These are phyloP conservation scores for Nematocida sp. DNA, from an alignment of 371 early-diverging fungal genomes.

Conservation along the genomic window DNA sequence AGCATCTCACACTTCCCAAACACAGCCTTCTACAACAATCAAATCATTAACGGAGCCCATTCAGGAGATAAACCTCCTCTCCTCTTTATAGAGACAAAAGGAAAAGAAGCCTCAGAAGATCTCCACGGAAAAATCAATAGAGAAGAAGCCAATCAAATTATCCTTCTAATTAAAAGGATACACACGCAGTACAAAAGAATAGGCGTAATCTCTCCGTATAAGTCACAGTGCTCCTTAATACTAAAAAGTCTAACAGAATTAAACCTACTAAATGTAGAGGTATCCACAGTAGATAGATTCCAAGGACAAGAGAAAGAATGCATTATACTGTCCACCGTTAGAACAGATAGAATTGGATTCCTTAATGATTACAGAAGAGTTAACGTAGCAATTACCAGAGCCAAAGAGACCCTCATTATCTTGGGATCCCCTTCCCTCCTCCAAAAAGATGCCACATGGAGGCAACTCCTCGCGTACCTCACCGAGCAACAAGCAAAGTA, in stretches of 20 bases:
- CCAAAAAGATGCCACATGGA: conserved; percentile 30
- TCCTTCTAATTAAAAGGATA: not conserved
- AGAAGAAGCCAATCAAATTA: conserved; percentile 15
- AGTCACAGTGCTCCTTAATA: conserved; percentile 89
- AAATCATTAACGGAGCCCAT: conserved; percentile 20
- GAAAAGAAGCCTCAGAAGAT: conserved; percentile 26
- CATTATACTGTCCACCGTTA: conserved; percentile 79
- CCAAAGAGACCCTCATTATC: conserved; percentile 78
- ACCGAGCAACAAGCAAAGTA: conserved; percentile 3
- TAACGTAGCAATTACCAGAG: conserved; percentile 88
- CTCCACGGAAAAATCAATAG: conserved; percentile 17
- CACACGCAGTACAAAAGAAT: conserved; percentile 68
- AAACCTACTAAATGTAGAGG: conserved; percentile 70
- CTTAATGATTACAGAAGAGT: conserved; percentile 78
- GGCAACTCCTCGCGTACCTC: conserved; percentile 4
- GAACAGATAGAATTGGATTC: conserved; percentile 82
- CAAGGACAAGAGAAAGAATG: conserved; percentile 90
- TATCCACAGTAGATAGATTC: conserved; percentile 92
- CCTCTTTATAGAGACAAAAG: conserved; percentile 55
- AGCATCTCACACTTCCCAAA: conserved; percentile 50
- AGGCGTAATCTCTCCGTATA: conserved; percentile 96
- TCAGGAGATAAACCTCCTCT: not conserved
- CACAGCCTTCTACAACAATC: conserved; percentile 57
- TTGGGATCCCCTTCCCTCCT: conserved; percentile 71
- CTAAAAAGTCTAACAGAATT: conserved; percentile 75